A percentile compares a stretch with the other conserved stretches of the same genome.
phyloP scores from a whole-genome alignment of 2,329 filamentous ascomycete species.

The Beauveria varroae region DNA sequence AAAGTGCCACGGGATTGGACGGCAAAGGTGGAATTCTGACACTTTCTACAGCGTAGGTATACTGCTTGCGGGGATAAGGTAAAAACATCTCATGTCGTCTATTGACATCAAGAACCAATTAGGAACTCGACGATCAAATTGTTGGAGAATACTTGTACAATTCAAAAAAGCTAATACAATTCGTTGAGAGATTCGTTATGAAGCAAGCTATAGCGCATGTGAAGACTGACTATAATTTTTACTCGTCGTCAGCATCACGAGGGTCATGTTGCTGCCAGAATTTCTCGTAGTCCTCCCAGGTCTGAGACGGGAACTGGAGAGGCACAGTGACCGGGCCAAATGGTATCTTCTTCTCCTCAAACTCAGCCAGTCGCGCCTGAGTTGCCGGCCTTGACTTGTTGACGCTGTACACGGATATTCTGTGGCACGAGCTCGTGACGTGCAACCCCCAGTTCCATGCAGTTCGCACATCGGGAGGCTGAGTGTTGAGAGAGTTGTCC shows the following conservation, averaged over 20 bases:
- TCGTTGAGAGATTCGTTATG: accelerated
- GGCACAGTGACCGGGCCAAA: constrained; percentile 49
- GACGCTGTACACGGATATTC: constrained; percentile 55
- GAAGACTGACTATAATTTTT: too few relatives aligned
- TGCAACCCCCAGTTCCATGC: constrained; percentile 61
- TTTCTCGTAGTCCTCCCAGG: constrained; percentile 39
- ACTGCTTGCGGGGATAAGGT: too few relatives aligned
- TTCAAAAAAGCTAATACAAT: too few relatives aligned
- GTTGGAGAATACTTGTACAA: too few relatives aligned
- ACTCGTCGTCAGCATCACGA: constrained; percentile 19
- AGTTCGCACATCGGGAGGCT: constrained; percentile 45
- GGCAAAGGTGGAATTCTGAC: too few relatives aligned
- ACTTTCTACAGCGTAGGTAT: too few relatives aligned
- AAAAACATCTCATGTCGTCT: too few relatives aligned
- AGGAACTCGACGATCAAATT: too few relatives aligned
- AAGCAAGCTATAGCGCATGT: too few relatives aligned
- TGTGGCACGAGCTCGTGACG: constrained; percentile 55
- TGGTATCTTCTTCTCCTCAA: constrained; percentile 39
- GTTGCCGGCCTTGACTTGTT: constrained; percentile 45
- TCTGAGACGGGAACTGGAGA: constrained; percentile 40
- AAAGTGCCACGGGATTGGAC: too few relatives aligned
- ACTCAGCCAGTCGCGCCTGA: constrained; percentile 38
- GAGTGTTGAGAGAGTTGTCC: constrained; percentile 56
- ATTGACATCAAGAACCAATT: too few relatives aligned
- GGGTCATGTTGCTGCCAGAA: constrained; percentile 22